Evolutionary conservation across 495 filamentous ascomycete species (phyloP).

Genomic region (Neurospora sp.): DNA sequence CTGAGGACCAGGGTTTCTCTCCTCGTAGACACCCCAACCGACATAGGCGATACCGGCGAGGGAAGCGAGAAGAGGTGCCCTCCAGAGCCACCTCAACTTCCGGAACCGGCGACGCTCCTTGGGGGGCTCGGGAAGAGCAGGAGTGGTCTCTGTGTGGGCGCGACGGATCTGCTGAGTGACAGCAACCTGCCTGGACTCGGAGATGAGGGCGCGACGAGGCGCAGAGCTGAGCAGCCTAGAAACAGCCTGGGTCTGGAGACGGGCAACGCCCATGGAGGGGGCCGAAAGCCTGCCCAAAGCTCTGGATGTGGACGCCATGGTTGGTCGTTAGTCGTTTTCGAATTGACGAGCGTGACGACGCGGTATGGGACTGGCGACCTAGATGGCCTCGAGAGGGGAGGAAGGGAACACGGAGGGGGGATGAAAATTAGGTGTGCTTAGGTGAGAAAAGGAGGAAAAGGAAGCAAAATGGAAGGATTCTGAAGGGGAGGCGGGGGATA

Average conservation of each 20-base stretch:
- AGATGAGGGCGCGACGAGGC: slow-evolving; percentile 12
- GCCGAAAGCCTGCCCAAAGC: slow-evolving; percentile 23
- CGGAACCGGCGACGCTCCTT: slow-evolving; percentile 34
- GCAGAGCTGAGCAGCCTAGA: slow-evolving; percentile 18
- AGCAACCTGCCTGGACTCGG: slow-evolving; percentile 11
- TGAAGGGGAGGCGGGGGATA: not conserved
- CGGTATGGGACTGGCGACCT: not conserved
- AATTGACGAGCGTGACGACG: slow-evolving; percentile 15
- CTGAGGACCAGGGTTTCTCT: slow-evolving; percentile 75
- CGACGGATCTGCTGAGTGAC: slow-evolving; percentile 30
- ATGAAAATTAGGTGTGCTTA: not conserved
- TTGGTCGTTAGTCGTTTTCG: slow-evolving; percentile 1
- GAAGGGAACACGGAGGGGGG: not conserved
- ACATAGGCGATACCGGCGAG: slow-evolving; percentile 58
- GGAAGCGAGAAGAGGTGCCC: slow-evolving; percentile 59
- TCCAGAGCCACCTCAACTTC: slow-evolving; percentile 49
- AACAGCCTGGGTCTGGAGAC: slow-evolving; percentile 11
- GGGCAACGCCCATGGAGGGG: slow-evolving; percentile 12
- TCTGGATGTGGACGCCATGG: slow-evolving; percentile 24
- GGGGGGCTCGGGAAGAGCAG: slow-evolving; percentile 15
- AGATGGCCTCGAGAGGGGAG: not conserved
- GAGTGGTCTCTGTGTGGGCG: slow-evolving; percentile 25
- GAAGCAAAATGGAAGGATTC: slow-evolving; percentile 1
- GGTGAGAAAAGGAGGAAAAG: not conserved
- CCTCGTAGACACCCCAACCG: slow-evolving; percentile 69